Conservation (phyloP, 2,329 filamentous ascomycete species). For the Botrytis byssoidea region DNA sequence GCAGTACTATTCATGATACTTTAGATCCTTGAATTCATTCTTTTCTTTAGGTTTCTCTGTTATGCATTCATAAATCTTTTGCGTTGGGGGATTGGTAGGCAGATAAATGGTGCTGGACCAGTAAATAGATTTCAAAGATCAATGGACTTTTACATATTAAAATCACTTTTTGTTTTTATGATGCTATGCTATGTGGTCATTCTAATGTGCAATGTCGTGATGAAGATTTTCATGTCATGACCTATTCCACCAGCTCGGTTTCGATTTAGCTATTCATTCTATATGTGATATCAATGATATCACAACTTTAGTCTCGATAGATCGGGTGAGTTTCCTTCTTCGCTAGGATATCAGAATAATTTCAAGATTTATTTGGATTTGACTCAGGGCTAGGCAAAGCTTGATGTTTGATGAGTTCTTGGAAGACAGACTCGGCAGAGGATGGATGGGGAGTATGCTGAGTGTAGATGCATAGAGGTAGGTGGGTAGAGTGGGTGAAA, state of each 20-base stretch:
- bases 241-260: background rate
- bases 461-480: too few relatives aligned
- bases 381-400: background rate
- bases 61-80: background rate
- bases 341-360: background rate
- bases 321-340: accelerated
- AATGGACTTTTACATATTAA: background rate
- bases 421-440: background rate
- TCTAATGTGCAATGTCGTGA: background rate
- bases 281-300: background rate
- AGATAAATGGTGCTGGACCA: background rate
- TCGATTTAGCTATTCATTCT: background rate
- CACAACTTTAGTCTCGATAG: background rate
- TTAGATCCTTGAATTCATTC: constrained; percentile 3
- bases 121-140: constrained; percentile 8
- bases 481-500: too few relatives aligned
- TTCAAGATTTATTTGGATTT: background rate
- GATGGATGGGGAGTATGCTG: too few relatives aligned
- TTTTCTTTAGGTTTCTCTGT: background rate
- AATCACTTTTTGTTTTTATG: background rate
- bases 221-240: background rate
- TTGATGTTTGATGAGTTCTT: background rate
- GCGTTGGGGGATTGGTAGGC: background rate
- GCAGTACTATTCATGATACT: background rate
- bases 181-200: background rate